A percentile compares a stretch with the other conserved stretches of the same genome.
phyloP scores from a whole-genome alignment of 768 basidiomycete genomes.

The Naganishia randhawae region DNA sequence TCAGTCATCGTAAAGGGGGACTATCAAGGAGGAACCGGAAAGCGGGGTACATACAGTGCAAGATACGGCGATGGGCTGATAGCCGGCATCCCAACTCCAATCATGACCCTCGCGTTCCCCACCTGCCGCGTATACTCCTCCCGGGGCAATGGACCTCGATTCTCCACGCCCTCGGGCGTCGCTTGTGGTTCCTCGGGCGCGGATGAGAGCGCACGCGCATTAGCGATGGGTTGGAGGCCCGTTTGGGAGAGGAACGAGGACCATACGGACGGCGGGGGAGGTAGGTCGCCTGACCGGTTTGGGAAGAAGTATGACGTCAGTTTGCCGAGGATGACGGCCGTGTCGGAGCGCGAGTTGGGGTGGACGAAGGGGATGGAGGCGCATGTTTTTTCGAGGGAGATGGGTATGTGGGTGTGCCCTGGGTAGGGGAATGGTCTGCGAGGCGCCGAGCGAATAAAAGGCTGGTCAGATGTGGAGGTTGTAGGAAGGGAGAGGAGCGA shows the following conservation, averaged over 20 bases:
- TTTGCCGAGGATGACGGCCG: slow-evolving; percentile 10
- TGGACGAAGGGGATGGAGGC: not conserved
- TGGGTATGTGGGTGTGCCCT: slow-evolving; percentile 1
- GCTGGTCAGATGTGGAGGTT: not conserved
- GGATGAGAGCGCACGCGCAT: not conserved
- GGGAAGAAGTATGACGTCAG: slow-evolving; percentile 3
- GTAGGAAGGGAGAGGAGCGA: not conserved
- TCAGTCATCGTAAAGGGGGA: too few relatives aligned
- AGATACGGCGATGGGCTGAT: slow-evolving; percentile 11
- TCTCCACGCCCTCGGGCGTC: not conserved
- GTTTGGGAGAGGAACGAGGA: not conserved
- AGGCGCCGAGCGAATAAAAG: not conserved
- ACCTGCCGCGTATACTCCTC: not conserved
- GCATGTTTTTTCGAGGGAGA: slow-evolving; percentile 12
- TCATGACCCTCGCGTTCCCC: slow-evolving; percentile 2
- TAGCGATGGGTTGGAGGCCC: not conserved
- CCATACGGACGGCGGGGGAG: not conserved
- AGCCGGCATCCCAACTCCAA: slow-evolving; percentile 3
- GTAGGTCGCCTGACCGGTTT: not conserved
- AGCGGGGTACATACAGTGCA: not conserved
- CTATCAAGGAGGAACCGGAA: not conserved
- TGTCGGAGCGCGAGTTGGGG: not conserved
- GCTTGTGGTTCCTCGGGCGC: not conserved
- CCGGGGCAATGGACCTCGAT: not conserved
- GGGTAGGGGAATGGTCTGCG: slow-evolving; percentile 1